Evolutionary conservation across 768 basidiomycete species (phyloP), one percentile per base, ranked within the genome.

Genomic region (Suillus weaverae): DNA sequence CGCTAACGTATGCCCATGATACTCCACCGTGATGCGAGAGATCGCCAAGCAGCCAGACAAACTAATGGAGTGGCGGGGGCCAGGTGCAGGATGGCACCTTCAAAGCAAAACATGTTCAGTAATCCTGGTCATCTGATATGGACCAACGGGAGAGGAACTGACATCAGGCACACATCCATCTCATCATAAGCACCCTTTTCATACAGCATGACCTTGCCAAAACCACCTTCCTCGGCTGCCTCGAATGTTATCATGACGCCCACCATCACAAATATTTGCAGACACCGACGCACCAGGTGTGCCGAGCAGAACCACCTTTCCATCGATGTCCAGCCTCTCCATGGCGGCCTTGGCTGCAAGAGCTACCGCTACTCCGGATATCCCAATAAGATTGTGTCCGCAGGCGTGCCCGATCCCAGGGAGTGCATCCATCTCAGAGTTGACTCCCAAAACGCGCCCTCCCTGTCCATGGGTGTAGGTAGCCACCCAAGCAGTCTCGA

Each of bases 321-420:
- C 89, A 4, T 85, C 68, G 50, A 91, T 85, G 65, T 87, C 74
- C 66, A 86, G 84, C 61, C 84, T 79, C 63, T 86, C 78, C 53
- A 91, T 74, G 0, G 83, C 86, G 16, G 81, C 80, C 69, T 86
- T 86, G 16, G 89, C 80, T 0, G 85, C 87, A 50, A 84, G 79
- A 1, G 90, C 86, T 33, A 89, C 84, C 0, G 85, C 89, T 9
- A 90, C 86, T 18, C 89, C 89, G 68, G 78, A 69, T 39, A 91
- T 90, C 1, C 87, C 89, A 64, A 92, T 91, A 51, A 92, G 77
- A 67, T 91, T 91, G 70, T 92, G 90, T 5, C 90, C 90, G 70
- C 90, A 92, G 1, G 86, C 88, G 67, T 89, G 88, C 1, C 88
- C 84, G 36, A 86, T 77, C 1, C 82, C 73, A 62, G 69, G 69